Evolutionary conservation across 2,329 filamentous ascomycete genomes (phyloP), one percentile per base, ranked within the genome.

Genomic region (Phoma herbarum): DNA sequence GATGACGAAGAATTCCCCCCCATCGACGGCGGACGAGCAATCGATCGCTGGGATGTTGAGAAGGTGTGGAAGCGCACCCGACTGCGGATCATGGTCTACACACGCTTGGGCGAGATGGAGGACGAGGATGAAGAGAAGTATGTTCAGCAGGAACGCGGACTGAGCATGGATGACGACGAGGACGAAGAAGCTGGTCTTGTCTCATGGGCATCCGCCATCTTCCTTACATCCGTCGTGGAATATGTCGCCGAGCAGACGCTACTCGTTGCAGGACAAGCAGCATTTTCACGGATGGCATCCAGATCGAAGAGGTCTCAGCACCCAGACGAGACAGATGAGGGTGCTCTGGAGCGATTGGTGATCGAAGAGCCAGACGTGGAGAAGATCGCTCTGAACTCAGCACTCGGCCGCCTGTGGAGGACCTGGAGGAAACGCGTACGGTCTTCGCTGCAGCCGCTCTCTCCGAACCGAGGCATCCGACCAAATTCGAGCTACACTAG

Each of bases 41-140:
- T 80, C 11, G 83, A 83, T 2, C 87, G 90, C 66, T 98, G 94
- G 87, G 93, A 98, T 74, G 81, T 96, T n/a, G 91, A 97, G 73
- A 84, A 93, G 55, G 89, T 93, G 18, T 99, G 95, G 93, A 97
- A 96, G 80, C 86, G 95, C 66, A 95, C 93, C 0, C 88, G 95
- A 53, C 80, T 99, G 69, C 88, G 95, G 60, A 97, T 95, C 76
- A 99, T 99, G 95, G 94, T 99, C 22, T 98, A 98, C 76, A 98
- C 93, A 9, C 93, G 95, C 9, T 82, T 99, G 7, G 95, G 95
- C 43, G 94, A 99, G 73, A 88, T 99, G 85, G 96, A 99, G 77
- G 95, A 99, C 79, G 93, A 98, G 66, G 95, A 99, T 65, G 95
- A 98, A 76, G 94, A 97, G 72, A 87, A 88, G 49, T 92, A 92